Conservation (phyloP, 495 filamentous ascomycete species). For the Staphylotrichum tortipilum region DNA sequence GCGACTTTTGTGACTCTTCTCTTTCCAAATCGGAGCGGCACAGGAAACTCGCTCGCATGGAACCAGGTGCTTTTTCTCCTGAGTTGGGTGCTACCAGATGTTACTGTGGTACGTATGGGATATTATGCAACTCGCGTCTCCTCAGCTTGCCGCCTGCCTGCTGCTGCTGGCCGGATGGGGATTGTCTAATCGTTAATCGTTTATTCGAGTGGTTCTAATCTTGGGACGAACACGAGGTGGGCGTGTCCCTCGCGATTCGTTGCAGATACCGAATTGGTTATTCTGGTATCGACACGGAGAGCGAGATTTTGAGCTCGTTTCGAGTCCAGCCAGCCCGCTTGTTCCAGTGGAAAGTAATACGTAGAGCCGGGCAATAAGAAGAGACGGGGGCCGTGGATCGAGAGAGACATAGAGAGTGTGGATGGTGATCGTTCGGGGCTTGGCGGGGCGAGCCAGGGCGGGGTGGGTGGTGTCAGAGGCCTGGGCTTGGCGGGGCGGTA, state of each 20-base stretch:
- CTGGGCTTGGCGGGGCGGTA: slow-evolving; percentile 8
- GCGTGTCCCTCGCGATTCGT: slow-evolving; percentile 2
- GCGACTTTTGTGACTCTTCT: background rate
- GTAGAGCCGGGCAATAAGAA: background rate
- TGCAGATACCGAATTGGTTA: too few species aligned
- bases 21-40: too few species aligned
- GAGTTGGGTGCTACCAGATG: too few species aligned
- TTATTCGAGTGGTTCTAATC: too few species aligned
- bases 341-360: slow-evolving; percentile 1
- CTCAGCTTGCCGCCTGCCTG: too few species aligned
- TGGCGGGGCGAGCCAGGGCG: slow-evolving; percentile 2
- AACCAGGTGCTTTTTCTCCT: too few species aligned
- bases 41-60: too few species aligned
- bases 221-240: slow-evolving; percentile 1
- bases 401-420: background rate
- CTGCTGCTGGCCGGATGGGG: too few species aligned
- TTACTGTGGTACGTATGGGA: too few species aligned
- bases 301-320: background rate
- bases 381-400: background rate
- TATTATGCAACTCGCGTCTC: background rate
- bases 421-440: background rate
- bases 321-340: background rate
- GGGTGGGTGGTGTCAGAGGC: slow-evolving; percentile 3
- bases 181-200: too few species aligned
- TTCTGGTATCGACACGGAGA: background rate